phyloP scores from a whole-genome alignment of 495 filamentous ascomycete genomes.

The Aspergillus leporis region DNA sequence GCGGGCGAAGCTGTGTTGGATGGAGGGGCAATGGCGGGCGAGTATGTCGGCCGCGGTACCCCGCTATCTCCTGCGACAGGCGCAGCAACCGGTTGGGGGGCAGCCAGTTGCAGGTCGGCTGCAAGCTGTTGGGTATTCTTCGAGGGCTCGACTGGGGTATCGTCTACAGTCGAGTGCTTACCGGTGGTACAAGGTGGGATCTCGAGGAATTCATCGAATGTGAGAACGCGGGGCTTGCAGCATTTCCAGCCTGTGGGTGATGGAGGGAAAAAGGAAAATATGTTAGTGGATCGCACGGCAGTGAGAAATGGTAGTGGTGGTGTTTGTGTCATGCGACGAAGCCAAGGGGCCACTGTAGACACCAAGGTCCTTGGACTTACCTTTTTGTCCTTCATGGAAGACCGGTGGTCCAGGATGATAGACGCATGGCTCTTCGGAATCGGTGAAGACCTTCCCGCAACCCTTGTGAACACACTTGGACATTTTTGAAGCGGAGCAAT shows the following conservation, averaged over 20 bases:
- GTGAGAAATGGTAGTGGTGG: neutral
- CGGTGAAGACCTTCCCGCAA: constrained; percentile 84
- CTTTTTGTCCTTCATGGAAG: constrained; percentile 99
- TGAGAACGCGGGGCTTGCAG: constrained; percentile 96
- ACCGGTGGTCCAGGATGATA: constrained; percentile 94
- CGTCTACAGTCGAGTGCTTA: constrained; percentile 85
- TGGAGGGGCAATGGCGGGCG: constrained; percentile 54
- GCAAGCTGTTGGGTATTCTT: constrained; percentile 36
- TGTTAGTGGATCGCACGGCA: constrained; percentile 8
- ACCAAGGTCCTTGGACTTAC: constrained; percentile 55
- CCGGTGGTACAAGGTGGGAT: constrained; percentile 95
- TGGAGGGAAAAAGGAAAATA: constrained; percentile 16
- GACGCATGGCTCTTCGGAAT: constrained; percentile 79
- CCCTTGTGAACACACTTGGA: constrained; percentile 95
- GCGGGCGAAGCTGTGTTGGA: constrained; percentile 62
- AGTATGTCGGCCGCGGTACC: constrained; percentile 38
- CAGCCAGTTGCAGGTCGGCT: constrained; percentile 17
- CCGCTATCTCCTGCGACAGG: constrained; percentile 21
- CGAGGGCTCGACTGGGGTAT: constrained; percentile 60
- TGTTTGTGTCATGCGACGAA: neutral
- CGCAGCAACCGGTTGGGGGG: constrained; percentile 28
- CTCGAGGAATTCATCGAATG: constrained; percentile 96
- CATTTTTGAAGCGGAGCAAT: neutral
- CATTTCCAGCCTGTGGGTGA: constrained; percentile 86
- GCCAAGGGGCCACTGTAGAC: constrained; percentile 1